phyloP scores from a whole-genome alignment of 2,329 filamentous ascomycete species.

The Cordyceps javanica region DNA sequence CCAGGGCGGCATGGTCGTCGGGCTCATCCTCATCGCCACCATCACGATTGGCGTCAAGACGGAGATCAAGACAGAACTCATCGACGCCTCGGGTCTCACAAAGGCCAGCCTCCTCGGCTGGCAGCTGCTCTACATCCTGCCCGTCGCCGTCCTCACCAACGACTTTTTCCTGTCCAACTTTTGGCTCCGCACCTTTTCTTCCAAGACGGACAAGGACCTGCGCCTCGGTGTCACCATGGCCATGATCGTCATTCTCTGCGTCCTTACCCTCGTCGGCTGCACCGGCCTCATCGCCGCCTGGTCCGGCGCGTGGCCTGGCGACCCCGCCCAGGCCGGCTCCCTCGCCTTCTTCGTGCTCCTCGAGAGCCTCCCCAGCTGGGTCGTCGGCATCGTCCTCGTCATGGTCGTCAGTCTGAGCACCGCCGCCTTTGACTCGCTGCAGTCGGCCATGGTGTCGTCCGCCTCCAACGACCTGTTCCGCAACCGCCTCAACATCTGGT shows the following conservation, averaged over 20 bases:
- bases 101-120: slow-evolving; percentile 67
- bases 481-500: slow-evolving; percentile 71
- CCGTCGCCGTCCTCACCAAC: slow-evolving; percentile 74
- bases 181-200: slow-evolving; percentile 79
- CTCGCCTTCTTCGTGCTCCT: slow-evolving; percentile 73
- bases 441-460: slow-evolving; percentile 79
- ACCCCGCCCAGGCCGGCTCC: slow-evolving; percentile 51
- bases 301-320: slow-evolving; percentile 65
- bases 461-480: slow-evolving; percentile 80
- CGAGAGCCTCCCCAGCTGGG: slow-evolving; percentile 67
- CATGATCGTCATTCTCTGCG: slow-evolving; percentile 55
- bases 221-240: slow-evolving; percentile 69
- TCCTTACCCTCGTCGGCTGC: slow-evolving; percentile 66
- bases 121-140: slow-evolving; percentile 80
- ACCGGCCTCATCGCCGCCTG: slow-evolving; percentile 72
- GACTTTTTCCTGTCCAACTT: slow-evolving; percentile 82
- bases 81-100: slow-evolving; percentile 64
- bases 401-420: slow-evolving; percentile 74
- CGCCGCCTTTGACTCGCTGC: slow-evolving; percentile 73
- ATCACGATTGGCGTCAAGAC: slow-evolving; percentile 73
- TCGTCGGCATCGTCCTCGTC: slow-evolving; percentile 74
- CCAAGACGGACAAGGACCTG: slow-evolving; percentile 71
- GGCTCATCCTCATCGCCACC: slow-evolving; percentile 67
- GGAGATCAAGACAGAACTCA: slow-evolving; percentile 61
- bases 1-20: slow-evolving; percentile 71